Evolutionary conservation across 768 basidiomycete genomes (phyloP), one percentile per base, ranked within the genome.

Genomic region (Lactarius sanguifluus): DNA sequence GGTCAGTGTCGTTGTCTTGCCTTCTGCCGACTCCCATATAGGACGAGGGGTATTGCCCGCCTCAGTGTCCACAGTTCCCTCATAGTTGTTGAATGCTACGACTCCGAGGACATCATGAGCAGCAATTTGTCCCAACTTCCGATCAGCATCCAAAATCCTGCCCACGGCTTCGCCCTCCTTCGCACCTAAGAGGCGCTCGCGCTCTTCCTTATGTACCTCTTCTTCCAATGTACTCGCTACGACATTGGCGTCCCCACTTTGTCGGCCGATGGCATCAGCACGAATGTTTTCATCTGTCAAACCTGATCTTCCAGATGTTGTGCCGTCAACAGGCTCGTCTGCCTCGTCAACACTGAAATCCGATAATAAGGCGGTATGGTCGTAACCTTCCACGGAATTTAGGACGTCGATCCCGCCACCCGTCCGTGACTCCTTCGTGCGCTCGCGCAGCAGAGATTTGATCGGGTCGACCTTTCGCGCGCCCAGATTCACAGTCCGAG

Each of bases 111-210:
- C 56, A 34, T 59, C 57, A 36, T 32, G 25, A 16, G 18, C 9
- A 12, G 30, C 30, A 3, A 15, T 38, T 60, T 59, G 59, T 50
- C 62, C 69, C 62, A 64, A 64, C 55, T 50, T 66, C 13, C 72
- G 66, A 55, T 74, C 71, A 0, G 62, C 70, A 47, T 70, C 67
- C 58, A 75, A 67, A 13, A 74, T 78, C 65, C 64, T 75, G 60
- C 72, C 74, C 6, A 78, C 76, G 1, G 72, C 76, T 57, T 73
- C 63, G 8, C 73, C 75, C 30, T 72, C 72, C 56, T 76, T 69
- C 25, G 70, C 67, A 12, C 74, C 76, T 20, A 77, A 64, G n/a
- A 77, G 68, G 54, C 69, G 72, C 61, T 72, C 70, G n/a, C 69
- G 71, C 13, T 76, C 74, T 40, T 70, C 66, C 20, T 68, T 69